Evolutionary conservation across 1,139 yeast species (phyloP), one percentile per base, ranked within the genome.

Genomic region (Suhomyces anneliseae): DNA sequence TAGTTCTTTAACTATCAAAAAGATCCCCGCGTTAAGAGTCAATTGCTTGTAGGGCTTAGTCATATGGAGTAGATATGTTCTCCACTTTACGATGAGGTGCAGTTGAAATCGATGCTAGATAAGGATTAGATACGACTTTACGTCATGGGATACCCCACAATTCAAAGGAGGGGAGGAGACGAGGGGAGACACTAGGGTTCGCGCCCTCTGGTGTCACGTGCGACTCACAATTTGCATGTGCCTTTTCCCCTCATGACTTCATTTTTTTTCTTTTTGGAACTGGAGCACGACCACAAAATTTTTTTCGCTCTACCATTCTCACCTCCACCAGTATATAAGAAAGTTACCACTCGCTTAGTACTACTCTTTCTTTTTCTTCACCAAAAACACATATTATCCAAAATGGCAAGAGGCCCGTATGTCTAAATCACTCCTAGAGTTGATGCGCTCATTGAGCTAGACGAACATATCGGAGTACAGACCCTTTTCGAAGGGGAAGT

Each of bases 331-430:
- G 38, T 38, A 46, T 40, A 46, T 38, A 46, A 35, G 26, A 19
- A 34, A 26, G 11, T 5, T 10, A 33, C 7, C 12, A 12, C 34
- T 11, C 36, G 9, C 36, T 35, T 10, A 7, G 11, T 8, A 8
- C 19, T 2, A n/a, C 39, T 33, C 35, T 42, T 34, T 34, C 10
- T 46, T 39, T 47, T 27, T 40, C 36, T 39, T 43, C 36, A 36
- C n/a, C 47, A n/a, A n/a, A 38, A 47, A 19, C 52, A 53, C 60
- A 55, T 56, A 65, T 63, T 66, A 68, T 64, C 70, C 62, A 85
- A 79, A 78, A 87, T 87, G 95, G 95, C 90, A 82, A 86, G 95
- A 87, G 95, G 95, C 87, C 95, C 93, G 87, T 83, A 82, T 77
- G 89, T 83, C 69, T 49, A 51, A 19, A 50, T 29, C 40, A 39